Evolutionary conservation across 2,329 filamentous ascomycete species (phyloP), one percentile per base, ranked within the genome.

Genomic region (Diaporthe vaccinii): DNA sequence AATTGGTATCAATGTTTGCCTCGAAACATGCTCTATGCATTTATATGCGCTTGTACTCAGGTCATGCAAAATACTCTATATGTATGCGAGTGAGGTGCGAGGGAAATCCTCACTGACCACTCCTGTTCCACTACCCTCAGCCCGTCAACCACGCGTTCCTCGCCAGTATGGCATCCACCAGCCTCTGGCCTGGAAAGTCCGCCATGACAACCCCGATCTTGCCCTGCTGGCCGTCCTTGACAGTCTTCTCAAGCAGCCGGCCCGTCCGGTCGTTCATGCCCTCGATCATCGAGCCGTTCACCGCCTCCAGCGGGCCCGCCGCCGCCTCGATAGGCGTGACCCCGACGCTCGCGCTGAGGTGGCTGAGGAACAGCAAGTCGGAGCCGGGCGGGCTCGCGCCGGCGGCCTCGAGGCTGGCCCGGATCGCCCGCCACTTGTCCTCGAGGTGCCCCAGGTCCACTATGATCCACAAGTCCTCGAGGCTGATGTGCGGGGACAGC

Each of bases 191-290:
- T 0, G 87, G 87, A 65, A 89, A 89, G 75, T 89, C 87, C 2
- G 86, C 82, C 77, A 89, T 88, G 49, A 89, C 82, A 12, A 89
- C 80, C 15, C 87, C 87, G 1, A 85, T 84, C 34, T 84, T 80
- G 12, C 81, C 80, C 31, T 72, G 55, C 58, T 55, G 65, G 20
- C 55, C 62, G 34, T 22, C 59, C 67, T 67, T 53, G n/a, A 73
- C 59, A 4, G 74, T 72, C 15, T 72, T 74, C 55, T 76, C 77
- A 28, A 88, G 80, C 84, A 85, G 88, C 77, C 81, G 80, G 44
- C 86, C 86, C 46, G 86, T 87, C 81, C 84, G 84, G 77, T 88
- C 87, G 74, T 89, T 89, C 82, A 89, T 87, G 39, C 87, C 87
- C n/a, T 79, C 78, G 5, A 87, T 81, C 22, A 77, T 75, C 12